A percentile compares a stretch with the other conserved stretches of the same genome.
Conservation (phyloP, 495 filamentous ascomycete species). For the Penicillium odoratum region DNA sequence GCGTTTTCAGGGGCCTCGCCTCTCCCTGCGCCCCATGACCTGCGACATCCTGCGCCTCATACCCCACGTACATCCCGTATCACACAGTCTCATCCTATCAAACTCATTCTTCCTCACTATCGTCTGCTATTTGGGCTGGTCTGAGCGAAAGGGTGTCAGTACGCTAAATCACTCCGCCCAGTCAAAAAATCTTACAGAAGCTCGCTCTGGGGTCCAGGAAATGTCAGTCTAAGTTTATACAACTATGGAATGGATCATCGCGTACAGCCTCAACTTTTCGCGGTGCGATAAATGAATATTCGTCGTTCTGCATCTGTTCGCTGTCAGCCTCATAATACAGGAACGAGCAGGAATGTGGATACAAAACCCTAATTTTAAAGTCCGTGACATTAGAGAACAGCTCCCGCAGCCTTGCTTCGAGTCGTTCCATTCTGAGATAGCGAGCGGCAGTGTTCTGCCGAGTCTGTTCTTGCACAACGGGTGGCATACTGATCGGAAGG, state of each 20-base stretch:
- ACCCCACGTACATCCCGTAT: not conserved
- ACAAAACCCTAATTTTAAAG: slow-evolving; percentile 1
- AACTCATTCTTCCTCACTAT: not conserved
- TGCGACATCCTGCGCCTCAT: not conserved
- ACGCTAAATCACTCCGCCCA: not conserved
- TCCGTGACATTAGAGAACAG: slow-evolving; percentile 1
- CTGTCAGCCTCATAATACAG: not conserved
- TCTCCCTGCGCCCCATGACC: not conserved
- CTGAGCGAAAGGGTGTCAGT: not conserved
- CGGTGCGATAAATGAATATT: not conserved
- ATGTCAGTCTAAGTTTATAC: slow-evolving; percentile 1
- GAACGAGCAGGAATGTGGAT: not conserved
- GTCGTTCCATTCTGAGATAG: not conserved
- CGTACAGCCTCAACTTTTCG: slow-evolving; percentile 1
- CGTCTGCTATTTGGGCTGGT: not conserved
- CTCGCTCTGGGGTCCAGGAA: not conserved
- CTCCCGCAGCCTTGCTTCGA: not conserved
- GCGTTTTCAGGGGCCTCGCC: not conserved
- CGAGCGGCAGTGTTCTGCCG: not conserved
- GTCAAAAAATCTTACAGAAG: not conserved
- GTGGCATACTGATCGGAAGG: not conserved
- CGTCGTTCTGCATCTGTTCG: slow-evolving; percentile 2
- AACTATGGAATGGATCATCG: not conserved
- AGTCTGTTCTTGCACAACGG: slow-evolving; percentile 1
- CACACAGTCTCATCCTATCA: not conserved